Conservation (phyloP, 352 stramenopile species). For the Phytophthora ohioensis region DNA sequence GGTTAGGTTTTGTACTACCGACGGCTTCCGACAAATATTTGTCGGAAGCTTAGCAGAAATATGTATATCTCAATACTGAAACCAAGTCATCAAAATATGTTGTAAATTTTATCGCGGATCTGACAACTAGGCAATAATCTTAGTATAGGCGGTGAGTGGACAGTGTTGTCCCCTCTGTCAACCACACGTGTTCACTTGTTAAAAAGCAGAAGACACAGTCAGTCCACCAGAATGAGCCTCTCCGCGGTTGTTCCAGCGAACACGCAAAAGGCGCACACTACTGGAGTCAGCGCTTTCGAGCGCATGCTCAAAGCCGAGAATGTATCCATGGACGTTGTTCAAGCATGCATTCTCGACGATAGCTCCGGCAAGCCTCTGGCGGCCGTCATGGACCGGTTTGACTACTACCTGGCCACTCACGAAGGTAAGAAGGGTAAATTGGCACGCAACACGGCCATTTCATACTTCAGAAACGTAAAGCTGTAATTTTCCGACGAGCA, state of each 20-base stretch:
- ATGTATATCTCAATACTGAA: neutral
- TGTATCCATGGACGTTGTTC: neutral
- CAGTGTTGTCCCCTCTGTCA: neutral
- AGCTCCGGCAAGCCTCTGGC: neutral
- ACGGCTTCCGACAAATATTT: neutral
- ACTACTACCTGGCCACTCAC: neutral
- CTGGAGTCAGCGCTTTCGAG: neutral
- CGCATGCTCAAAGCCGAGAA: neutral
- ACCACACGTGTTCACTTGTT: neutral
- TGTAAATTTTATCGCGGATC: neutral
- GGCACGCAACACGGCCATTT: neutral
- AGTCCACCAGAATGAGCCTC: neutral
- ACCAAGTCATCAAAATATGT: too few relatives aligned
- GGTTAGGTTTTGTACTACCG: neutral
- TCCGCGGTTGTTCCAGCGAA: neutral
- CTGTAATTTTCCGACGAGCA: neutral
- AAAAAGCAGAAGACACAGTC: neutral
- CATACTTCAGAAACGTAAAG: neutral
- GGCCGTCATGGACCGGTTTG: neutral
- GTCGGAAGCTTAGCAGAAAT: neutral
- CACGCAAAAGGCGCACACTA: neutral
- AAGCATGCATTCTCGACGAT: neutral
- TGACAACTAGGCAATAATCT: neutral
- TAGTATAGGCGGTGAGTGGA: neutral
- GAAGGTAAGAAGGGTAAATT: constrained; percentile 1